Percentiles rank a stretch among this genome's conserved stretches.
Evolutionary conservation across 2,329 filamentous ascomycete genomes (phyloP).

Genomic region (Aspergillus thermomutatus): DNA sequence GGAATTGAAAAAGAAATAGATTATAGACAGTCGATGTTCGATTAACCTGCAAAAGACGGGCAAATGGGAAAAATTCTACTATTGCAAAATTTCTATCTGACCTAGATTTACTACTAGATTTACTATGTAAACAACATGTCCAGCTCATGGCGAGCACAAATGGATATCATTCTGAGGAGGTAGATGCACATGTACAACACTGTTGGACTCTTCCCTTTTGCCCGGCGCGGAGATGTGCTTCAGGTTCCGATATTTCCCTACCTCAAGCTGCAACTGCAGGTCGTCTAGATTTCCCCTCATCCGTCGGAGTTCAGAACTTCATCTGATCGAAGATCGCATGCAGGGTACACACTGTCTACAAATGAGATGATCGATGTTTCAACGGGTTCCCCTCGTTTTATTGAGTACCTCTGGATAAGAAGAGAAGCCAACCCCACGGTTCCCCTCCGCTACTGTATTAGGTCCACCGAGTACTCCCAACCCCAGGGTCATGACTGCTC

Average conservation of each 20-base stretch:
- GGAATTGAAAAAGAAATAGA: slow-evolving; percentile 15
- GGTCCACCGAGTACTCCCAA: neutral
- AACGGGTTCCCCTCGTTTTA: neutral
- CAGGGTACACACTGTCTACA: neutral
- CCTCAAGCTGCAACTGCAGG: too few species aligned
- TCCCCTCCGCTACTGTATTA: neutral
- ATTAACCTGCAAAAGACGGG: slow-evolving; percentile 5
- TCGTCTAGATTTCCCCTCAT: neutral
- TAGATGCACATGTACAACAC: too few species aligned
- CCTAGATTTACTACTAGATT: too few species aligned
- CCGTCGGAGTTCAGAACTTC: too few species aligned
- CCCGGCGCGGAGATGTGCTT: too few species aligned
- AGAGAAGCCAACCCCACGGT: neutral
- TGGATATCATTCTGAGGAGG: too few species aligned
- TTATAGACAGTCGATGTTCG: slow-evolving; percentile 17
- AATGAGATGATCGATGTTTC: neutral
- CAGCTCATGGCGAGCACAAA: too few species aligned
- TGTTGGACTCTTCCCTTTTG: too few species aligned
- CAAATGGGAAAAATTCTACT: slow-evolving; percentile 5
- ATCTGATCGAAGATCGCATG: slow-evolving; percentile 4
- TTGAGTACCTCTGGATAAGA: neutral
- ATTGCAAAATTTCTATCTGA: neutral
- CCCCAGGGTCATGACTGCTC: too few species aligned
- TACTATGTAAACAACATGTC: too few species aligned
- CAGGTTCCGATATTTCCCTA: too few species aligned